A percentile compares a stretch with the other conserved stretches of the same genome.
phyloP scores from a whole-genome alignment of 2,329 filamentous ascomycete species.

The Byssothecium circinans region DNA sequence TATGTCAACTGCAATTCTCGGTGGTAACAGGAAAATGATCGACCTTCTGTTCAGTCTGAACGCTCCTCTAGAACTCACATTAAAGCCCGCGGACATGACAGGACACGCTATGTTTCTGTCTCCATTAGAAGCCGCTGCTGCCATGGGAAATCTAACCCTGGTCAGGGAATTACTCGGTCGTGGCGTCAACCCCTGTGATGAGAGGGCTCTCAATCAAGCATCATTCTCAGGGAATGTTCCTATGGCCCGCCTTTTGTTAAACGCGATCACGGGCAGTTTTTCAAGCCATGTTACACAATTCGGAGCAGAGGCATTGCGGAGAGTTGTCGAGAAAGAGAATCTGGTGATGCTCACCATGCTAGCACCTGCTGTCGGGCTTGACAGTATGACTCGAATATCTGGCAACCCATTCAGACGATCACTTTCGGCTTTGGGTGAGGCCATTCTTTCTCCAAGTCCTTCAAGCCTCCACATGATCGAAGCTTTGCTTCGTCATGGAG shows the following conservation, averaged over 20 bases:
- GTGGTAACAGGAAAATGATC: neutral
- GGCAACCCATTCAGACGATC: neutral
- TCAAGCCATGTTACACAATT: neutral
- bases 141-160: neutral
- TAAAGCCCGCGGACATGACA: neutral
- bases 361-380: neutral
- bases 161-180: neutral
- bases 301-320: neutral
- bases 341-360: neutral
- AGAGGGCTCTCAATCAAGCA: neutral
- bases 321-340: neutral
- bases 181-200: neutral
- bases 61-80: neutral
- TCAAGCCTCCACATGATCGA: neutral
- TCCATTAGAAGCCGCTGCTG: neutral
- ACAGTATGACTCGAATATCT: neutral
- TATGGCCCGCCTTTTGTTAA: neutral
- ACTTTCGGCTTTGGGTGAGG: neutral
- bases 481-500: neutral
- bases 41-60: neutral
- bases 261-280: neutral
- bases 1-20: constrained; percentile 2
- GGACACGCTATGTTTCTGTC: neutral
- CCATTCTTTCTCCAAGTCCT: neutral
- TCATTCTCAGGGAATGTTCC: neutral